A percentile compares a stretch with the other conserved stretches of the same genome.
Conservation (phyloP, 441 rosid species). For the Aleurites moluccanus region DNA sequence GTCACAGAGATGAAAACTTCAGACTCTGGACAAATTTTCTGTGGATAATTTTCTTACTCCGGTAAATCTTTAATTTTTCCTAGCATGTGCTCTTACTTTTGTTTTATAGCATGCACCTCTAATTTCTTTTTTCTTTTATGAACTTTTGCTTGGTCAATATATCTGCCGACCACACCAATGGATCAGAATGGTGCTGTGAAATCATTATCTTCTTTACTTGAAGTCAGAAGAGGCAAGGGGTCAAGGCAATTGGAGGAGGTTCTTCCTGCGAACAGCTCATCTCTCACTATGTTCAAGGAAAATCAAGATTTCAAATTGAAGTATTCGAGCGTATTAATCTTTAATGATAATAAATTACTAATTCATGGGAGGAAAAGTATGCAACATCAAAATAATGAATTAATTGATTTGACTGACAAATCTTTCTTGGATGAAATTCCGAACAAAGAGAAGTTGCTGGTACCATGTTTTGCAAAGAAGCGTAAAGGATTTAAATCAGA, state of each 20-base stretch:
- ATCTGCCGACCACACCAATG: constrained; percentile 32
- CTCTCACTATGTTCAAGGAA: constrained; percentile 44
- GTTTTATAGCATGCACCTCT: constrained; percentile 1
- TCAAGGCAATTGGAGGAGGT: constrained; percentile 45
- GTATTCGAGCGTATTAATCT: constrained; percentile 35
- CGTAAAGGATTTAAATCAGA: constrained; percentile 44
- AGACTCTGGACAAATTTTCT: constrained; percentile 28
- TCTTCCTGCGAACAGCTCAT: constrained; percentile 78
- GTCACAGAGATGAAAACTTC: constrained; percentile 34
- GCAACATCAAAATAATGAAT: constrained; percentile 38
- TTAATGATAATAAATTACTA: constrained; percentile 38
- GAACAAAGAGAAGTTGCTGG: constrained; percentile 38
- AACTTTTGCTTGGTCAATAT: constrained; percentile 23
- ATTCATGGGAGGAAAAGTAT: constrained; percentile 38
- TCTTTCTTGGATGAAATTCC: constrained; percentile 32
- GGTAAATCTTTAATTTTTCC: constrained; percentile 29
- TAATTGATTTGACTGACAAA: constrained; percentile 37
- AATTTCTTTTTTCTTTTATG: background rate
- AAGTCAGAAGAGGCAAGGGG: constrained; percentile 41
- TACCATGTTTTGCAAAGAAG: constrained; percentile 52
- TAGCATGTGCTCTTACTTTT: constrained; percentile 8
- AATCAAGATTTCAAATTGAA: constrained; percentile 40
- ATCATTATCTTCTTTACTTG: constrained; percentile 39
- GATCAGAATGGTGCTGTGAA: constrained; percentile 27
- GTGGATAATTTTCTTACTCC: constrained; percentile 24